Base-by-base conservation (phyloP, 352 stramenopile genomes). In the Phytopythium chamaehyphon region DNA sequence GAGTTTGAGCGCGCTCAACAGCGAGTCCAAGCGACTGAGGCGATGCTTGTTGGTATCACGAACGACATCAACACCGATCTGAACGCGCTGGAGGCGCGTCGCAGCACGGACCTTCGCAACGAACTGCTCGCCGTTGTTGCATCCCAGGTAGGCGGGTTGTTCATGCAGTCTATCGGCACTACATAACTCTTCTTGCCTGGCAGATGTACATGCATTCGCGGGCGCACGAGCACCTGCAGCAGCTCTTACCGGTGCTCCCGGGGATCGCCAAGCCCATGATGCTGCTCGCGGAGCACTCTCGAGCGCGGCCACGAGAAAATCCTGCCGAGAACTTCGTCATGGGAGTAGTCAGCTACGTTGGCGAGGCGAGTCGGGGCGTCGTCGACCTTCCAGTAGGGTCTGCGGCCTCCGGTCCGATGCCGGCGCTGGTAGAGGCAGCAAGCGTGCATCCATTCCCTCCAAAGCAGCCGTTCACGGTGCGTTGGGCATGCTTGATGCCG, bases 101-200 rank as follows among this genome's bases (percentile, higher is more conserved):
- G 82, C 26, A 66, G 80, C 47, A 59, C 69, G 21, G 76, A 87
- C 51, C 75, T 92, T 51, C 85, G 84, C 61, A 90, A 92, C 60
- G 78, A 92, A 46, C 64, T 92, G 33, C 76, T 90, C 40, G 83
- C 78, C 1, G 67, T 92, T 37, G 69, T 90, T 10, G 82, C 82
- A 1, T 70, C 78, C n/a, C 74, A 90, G 57, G 76, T 79, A 44
- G 21, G 56, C 55, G 7, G 1, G 2, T 11, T 47, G 15, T 16
- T 35, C 15, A 6, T 11, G 26, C 9, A 1, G 7, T n/a, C 39
- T 6, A 19, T 16, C 23, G 16, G 23, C 31, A 6, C 18, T 55
- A 24, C 40, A 33, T 54, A 36, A 36, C 2, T 12, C 22, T 6
- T 26, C 2, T 23, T 6, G 21, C 23, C 40, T 18, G n/a, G 28